These are phyloP conservation scores for Fusarium verrucosum DNA, from an alignment of 2,329 filamentous ascomycete species.

Conservation along the genomic window DNA sequence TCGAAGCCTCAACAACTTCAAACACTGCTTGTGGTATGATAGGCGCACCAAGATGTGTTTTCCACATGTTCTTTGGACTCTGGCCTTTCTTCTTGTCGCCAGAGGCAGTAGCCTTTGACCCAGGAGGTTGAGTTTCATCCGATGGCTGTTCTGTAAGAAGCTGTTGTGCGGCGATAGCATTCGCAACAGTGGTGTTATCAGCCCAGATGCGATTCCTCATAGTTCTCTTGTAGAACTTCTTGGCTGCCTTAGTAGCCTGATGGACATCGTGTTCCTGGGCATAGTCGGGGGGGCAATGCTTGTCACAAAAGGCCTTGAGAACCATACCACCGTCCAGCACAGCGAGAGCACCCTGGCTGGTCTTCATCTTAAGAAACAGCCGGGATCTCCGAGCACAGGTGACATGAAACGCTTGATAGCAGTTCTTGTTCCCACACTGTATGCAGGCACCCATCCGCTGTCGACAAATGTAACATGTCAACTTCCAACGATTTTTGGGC, in stretches of 20 bases:
- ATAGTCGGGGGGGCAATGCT: conserved; percentile 91
- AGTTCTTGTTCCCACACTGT: conserved; percentile 96
- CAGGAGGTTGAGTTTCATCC: conserved; percentile 85
- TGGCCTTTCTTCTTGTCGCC: conserved; percentile 76
- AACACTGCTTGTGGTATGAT: conserved; percentile 91
- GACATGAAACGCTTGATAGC: conserved; percentile 96
- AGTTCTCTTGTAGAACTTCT: conserved; percentile 86
- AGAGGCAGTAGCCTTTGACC: conserved; percentile 78
- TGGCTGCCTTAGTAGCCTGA: conserved; percentile 80
- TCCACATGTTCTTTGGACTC: conserved; percentile 69
- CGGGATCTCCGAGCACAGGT: conserved; percentile 90
- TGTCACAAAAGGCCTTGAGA: conserved; percentile 95
- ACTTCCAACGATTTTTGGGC: conserved; percentile 90
- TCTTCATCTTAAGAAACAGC: conserved; percentile 96
- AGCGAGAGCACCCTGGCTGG: conserved; percentile 79
- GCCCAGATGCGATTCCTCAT: conserved; percentile 94
- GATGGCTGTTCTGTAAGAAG: conserved; percentile 73
- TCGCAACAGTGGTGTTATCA: conserved; percentile 84
- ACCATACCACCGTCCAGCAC: conserved; percentile 82
- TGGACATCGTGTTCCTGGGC: conserved; percentile 85
- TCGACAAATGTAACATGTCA: conserved; percentile 95
- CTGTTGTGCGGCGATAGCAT: conserved; percentile 80
- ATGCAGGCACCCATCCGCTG: conserved; percentile 99
- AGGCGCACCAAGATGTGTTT: conserved; percentile 91
- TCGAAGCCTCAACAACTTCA: conserved; percentile 82